Evolutionary conservation across 352 stramenopile genomes (phyloP).

Genomic region (Phytophthora kernoviae): DNA sequence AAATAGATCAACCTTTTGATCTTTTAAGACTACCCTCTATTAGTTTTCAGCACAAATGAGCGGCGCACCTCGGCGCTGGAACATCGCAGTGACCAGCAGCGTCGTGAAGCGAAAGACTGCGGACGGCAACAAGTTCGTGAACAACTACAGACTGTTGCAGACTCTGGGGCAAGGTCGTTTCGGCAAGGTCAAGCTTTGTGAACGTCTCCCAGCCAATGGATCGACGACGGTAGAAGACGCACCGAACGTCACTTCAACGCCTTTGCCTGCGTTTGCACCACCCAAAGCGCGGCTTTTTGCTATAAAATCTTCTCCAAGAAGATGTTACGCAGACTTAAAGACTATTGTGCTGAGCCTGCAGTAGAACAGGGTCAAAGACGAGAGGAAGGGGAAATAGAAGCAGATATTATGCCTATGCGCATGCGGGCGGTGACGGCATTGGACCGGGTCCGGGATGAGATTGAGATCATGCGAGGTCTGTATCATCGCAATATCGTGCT

Average conservation of each 20-base stretch:
- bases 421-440: constrained; percentile 84
- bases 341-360: constrained; percentile 57
- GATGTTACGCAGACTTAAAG: constrained; percentile 75
- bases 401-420: constrained; percentile 14
- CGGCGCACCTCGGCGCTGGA: constrained; percentile 42
- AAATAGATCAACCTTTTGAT: too few relatives aligned
- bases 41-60: constrained; percentile 18
- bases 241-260: constrained; percentile 3
- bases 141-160: constrained; percentile 81
- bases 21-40: too few relatives aligned
- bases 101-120: constrained; percentile 54
- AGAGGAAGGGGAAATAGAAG: background rate
- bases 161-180: constrained; percentile 81
- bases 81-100: constrained; percentile 70
- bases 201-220: constrained; percentile 55
- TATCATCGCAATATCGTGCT: constrained; percentile 92
- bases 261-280: constrained; percentile 23
- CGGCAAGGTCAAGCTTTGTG: constrained; percentile 86
- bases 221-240: too few relatives aligned
- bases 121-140: constrained; percentile 65
- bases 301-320: constrained; percentile 87
- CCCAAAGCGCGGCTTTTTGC: constrained; percentile 61
- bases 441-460: constrained; percentile 83
- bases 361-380: too few relatives aligned
- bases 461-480: constrained; percentile 86